Evolutionary conservation across 306 rosid genomes (phyloP), one percentile per base, ranked within the genome.

Genomic region (Amphicarpaea edgeworthii): DNA sequence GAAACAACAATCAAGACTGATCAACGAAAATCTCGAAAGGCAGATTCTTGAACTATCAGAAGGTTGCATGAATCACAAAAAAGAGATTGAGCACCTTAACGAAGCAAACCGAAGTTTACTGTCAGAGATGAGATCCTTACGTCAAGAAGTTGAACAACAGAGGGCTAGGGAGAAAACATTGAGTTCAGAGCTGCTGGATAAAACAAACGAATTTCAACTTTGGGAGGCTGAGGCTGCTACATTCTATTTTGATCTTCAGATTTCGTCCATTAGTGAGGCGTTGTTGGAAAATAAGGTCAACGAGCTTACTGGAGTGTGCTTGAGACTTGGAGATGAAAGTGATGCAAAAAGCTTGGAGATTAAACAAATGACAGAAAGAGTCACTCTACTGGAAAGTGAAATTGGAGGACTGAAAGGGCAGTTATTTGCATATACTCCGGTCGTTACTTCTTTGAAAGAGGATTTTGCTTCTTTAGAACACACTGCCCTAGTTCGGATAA

Each of bases 201-300:
- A 82, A 86, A 83, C 90, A 81, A 89, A 84, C 10, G 93, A 89
- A 75, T 90, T 90, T 68, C 85, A 91, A 82, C 89, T 96, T 59
- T 96, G 97, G 98, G 99, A 96, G 70, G 91, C 91, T 23, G 99
- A 96, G 82, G 98, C 99, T 57, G 84, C 91, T 47, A 70, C 98
- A 7, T 93, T 96, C 83, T 96, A 89, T 76, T 96, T 93, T 49
- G 96, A 92, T 89, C 90, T 93, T 76, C 99, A 93, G 77, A 84
- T 82, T 47, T 93, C 99, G 5, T 85, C 96, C 41, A 81, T 89
- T 9, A 94, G 85, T 72, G 99, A 96, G 80, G 91, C 90, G 6
- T 86, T 96, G 70, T 90, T 90, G 75, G 98, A 96, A 88, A 84
- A 84, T 32, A 89, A 88, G 85, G 92, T 96, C 20, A 86, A 84